Conservation (phyloP, 768 basidiomycete genomes). For the Gelatoporia subvermispora region DNA sequence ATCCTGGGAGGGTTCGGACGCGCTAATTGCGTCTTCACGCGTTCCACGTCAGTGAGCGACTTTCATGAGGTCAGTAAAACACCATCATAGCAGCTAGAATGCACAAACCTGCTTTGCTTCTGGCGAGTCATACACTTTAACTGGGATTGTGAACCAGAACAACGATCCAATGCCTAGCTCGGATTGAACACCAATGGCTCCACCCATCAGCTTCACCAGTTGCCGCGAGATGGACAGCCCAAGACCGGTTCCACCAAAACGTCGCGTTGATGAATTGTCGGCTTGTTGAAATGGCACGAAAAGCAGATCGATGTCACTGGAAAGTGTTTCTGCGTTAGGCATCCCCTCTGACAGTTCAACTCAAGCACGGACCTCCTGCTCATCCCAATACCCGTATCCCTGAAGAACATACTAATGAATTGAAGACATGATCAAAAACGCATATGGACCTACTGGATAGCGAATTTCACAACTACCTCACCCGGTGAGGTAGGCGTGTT, state of each 20-base stretch:
- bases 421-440: not conserved
- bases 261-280: slow-evolving; percentile 72
- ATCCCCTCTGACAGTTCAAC: no score
- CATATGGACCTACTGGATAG: slow-evolving; percentile 45
- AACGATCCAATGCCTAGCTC: slow-evolving; percentile 58
- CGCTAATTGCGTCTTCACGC: slow-evolving; percentile 43
- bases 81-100: not conserved
- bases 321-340: no score
- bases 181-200: slow-evolving; percentile 66
- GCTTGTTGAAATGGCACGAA: slow-evolving; percentile 78
- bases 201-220: slow-evolving; percentile 72
- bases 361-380: slow-evolving; percentile 30
- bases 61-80: slow-evolving; percentile 17
- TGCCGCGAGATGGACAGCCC: slow-evolving; percentile 73
- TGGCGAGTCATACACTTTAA: slow-evolving; percentile 48
- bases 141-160: slow-evolving; percentile 74
- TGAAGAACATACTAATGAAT: slow-evolving; percentile 19
- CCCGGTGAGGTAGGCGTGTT: slow-evolving; percentile 27
- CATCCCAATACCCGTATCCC: slow-evolving; percentile 72
- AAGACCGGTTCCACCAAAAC: slow-evolving; percentile 74
- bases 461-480: slow-evolving; percentile 56
- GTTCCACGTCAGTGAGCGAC: slow-evolving; percentile 43
- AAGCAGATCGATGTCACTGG: slow-evolving; percentile 56
- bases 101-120: slow-evolving; percentile 50
- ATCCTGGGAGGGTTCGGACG: slow-evolving; percentile 42